Conservation (phyloP, 139 green algal genomes). For the Volvox africanus region DNA sequence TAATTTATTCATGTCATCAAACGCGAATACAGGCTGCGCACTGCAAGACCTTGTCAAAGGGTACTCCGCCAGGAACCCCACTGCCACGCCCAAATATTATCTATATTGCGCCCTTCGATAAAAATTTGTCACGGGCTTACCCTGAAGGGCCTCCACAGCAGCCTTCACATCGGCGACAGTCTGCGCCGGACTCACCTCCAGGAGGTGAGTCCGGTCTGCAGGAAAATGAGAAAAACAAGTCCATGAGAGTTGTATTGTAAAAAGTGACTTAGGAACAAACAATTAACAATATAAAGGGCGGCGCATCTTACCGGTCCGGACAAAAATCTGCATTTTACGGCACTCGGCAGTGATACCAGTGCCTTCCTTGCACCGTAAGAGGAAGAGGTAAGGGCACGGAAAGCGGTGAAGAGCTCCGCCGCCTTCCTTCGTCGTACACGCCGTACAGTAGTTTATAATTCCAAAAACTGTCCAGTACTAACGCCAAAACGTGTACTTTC, state of each 20-base stretch:
- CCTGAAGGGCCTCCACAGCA: constrained; percentile 79
- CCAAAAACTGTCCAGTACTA: no score
- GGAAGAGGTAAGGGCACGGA: neutral
- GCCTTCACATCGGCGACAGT: constrained; percentile 89
- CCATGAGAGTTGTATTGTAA: neutral
- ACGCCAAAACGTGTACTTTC: no score
- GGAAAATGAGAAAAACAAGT: neutral
- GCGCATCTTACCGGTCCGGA: constrained; percentile 71
- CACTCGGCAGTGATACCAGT: constrained; percentile 67
- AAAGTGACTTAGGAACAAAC: neutral
- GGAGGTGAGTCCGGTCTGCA: constrained; percentile 85
- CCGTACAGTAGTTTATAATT: neutral
- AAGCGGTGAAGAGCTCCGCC: neutral
- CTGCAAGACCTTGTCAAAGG: no score
- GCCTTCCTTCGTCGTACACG: neutral
- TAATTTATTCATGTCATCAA: no score
- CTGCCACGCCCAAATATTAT: no score
- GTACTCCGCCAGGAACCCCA: no score
- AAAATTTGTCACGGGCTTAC: constrained; percentile 56
- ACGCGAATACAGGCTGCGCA: no score
- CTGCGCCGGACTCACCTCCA: constrained; percentile 74
- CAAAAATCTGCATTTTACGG: constrained; percentile 77
- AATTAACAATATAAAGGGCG: neutral
- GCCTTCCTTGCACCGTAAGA: constrained; percentile 67
- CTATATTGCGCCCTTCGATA: neutral